phyloP scores from a whole-genome alignment of 345 rosid genomes.

The Punica granatum region DNA sequence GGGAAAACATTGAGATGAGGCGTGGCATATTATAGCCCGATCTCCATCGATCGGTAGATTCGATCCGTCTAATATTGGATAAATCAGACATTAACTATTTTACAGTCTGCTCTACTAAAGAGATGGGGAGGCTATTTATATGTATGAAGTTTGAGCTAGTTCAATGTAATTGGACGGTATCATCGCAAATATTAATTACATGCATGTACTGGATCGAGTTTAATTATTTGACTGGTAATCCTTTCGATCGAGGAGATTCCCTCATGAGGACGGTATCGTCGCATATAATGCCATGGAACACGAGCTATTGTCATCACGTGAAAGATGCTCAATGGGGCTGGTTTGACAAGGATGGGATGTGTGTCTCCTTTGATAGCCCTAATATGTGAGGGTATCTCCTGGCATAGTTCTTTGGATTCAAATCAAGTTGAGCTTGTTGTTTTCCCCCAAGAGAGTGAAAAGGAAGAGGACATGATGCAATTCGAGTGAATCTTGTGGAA shows the following conservation, averaged over 20 bases:
- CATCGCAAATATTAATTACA: too few species aligned
- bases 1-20: too few species aligned
- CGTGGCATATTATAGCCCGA: too few species aligned
- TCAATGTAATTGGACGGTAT: too few species aligned
- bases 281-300: conserved; percentile 4
- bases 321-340: conserved; percentile 14
- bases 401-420: conserved; percentile 6
- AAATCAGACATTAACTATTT: too few species aligned
- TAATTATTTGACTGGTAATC: not conserved
- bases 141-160: too few species aligned
- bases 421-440: conserved; percentile 8
- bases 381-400: not conserved
- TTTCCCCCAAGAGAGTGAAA: not conserved
- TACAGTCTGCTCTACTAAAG: too few species aligned
- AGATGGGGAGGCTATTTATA: too few species aligned
- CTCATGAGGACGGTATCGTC: not conserved
- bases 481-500: conserved; percentile 6
- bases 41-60: too few species aligned
- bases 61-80: too few species aligned
- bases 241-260: not conserved
- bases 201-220: not conserved
- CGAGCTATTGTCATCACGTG: conserved; percentile 10
- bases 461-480: conserved; percentile 1
- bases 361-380: conserved; percentile 10
- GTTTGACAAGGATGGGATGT: conserved; percentile 11